phyloP scores from a whole-genome alignment of 1,139 yeast species.

The Magnusiomyces suaveolens region DNA sequence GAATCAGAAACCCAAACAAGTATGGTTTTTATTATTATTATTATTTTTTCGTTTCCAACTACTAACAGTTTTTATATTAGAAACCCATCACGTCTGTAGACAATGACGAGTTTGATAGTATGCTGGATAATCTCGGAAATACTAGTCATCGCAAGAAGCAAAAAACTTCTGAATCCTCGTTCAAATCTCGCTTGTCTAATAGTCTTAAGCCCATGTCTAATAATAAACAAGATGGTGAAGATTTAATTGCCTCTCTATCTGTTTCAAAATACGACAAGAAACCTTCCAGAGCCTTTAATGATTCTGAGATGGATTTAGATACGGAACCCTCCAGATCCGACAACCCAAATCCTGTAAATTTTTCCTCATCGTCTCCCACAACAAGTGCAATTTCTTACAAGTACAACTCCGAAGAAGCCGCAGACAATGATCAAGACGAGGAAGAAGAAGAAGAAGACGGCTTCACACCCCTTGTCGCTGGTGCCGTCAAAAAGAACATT shows the following conservation, averaged over 20 bases:
- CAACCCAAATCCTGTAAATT: not conserved
- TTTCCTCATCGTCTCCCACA: not conserved
- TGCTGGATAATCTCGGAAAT: constrained; percentile 10
- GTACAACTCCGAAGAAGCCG: not conserved
- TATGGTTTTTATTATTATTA: not conserved
- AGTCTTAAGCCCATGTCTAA: not conserved
- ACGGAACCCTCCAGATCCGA: not conserved
- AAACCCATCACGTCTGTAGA: constrained; percentile 11
- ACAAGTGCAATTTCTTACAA: not conserved
- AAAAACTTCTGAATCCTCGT: not conserved
- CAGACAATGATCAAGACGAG: not conserved
- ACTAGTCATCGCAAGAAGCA: not conserved
- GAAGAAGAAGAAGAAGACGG: not conserved
- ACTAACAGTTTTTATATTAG: constrained; percentile 4
- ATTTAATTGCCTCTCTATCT: not conserved
- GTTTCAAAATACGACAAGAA: not conserved
- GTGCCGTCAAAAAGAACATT: not conserved
- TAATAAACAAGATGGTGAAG: not conserved
- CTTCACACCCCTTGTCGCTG: not conserved
- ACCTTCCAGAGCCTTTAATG: not conserved
- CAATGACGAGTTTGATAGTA: constrained; percentile 12
- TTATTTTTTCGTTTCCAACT: not conserved
- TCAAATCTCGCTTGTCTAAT: not conserved
- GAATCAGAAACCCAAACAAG: constrained; percentile 8
- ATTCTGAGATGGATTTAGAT: not conserved